Percentiles rank a stretch among this genome's conserved stretches.
Evolutionary conservation across 257 asterid genomes (phyloP).

Genomic region (Solanum megistacrolobum): DNA sequence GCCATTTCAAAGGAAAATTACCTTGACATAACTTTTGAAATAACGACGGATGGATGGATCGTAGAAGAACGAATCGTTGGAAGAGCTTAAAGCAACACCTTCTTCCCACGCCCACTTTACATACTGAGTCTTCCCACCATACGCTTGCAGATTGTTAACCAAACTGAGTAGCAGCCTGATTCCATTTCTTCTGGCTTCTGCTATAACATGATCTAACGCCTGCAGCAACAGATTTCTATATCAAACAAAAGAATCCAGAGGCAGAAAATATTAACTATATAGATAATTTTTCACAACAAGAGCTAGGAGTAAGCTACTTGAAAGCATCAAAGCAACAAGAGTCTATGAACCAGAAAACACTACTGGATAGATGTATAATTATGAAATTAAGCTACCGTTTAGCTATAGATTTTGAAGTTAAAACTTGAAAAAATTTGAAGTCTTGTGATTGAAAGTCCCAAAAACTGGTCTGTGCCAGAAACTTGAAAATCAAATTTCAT

Average conservation of each 20-base stretch:
- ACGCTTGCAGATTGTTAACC: constrained; percentile 94
- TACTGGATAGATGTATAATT: not conserved
- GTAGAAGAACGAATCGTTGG: constrained; percentile 93
- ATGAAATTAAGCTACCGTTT: not conserved
- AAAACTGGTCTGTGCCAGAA: not conserved
- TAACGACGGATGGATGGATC: constrained; percentile 87
- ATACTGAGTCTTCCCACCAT: constrained; percentile 92
- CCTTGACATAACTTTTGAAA: constrained; percentile 86
- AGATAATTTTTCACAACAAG: not conserved
- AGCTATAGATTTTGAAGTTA: not conserved
- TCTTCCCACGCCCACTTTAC: constrained; percentile 99
- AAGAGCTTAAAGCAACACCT: constrained; percentile 85
- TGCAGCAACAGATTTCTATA: constrained; percentile 1
- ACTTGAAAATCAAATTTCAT: not conserved
- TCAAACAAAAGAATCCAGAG: not conserved
- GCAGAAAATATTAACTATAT: not conserved
- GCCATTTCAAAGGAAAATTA: constrained; percentile 19
- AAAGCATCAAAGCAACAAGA: not conserved
- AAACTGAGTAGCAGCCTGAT: constrained; percentile 67
- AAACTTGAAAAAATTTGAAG: not conserved
- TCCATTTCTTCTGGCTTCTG: constrained; percentile 69
- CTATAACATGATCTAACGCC: constrained; percentile 95
- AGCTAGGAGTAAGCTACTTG: not conserved
- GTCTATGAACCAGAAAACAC: not conserved
- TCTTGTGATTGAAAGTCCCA: not conserved